phyloP scores from a whole-genome alignment of 2,329 filamentous ascomycete species.

The Clonostachys sp. region DNA sequence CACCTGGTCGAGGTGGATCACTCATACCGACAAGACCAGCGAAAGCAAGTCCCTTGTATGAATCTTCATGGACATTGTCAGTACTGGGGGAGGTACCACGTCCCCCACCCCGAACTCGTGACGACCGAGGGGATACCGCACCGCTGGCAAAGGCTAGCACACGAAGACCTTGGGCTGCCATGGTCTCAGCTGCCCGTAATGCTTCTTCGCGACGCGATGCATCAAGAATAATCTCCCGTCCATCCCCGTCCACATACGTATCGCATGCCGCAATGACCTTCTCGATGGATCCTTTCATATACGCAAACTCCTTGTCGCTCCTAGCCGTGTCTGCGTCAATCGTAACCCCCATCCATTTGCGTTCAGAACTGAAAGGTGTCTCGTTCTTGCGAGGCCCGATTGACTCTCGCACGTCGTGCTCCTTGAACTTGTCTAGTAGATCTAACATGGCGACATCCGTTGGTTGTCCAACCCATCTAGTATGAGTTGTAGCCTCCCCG shows the following conservation, averaged over 20 bases:
- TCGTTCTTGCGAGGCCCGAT: constrained; percentile 80
- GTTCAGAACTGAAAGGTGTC: constrained; percentile 92
- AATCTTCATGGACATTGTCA: constrained; percentile 49
- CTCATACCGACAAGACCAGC: constrained; percentile 95
- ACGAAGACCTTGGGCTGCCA: constrained; percentile 85
- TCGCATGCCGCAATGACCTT: constrained; percentile 82
- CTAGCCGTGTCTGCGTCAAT: constrained; percentile 56
- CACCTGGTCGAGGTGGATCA: constrained; percentile 86
- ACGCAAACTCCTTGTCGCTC: constrained; percentile 73
- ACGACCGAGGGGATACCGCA: constrained; percentile 42
- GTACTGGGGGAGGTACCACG: constrained; percentile 25
- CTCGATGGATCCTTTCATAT: constrained; percentile 94
- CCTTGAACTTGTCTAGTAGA: constrained; percentile 82
- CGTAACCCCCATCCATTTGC: constrained; percentile 98
- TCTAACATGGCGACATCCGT: constrained; percentile 98
- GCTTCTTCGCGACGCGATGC: constrained; percentile 70
- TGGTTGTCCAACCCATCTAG: constrained; percentile 93
- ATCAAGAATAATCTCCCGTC: constrained; percentile 82
- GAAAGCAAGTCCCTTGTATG: constrained; percentile 81
- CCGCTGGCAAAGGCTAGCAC: constrained; percentile 94
- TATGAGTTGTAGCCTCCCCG: constrained; percentile 59
- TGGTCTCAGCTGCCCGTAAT: constrained; percentile 71
- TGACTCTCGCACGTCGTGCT: constrained; percentile 85
- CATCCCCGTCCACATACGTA: constrained; percentile 82
- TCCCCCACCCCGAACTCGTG: constrained; percentile 2